Base-by-base conservation (phyloP, 129 eudicot species). In the Cynara cardunculus region DNA sequence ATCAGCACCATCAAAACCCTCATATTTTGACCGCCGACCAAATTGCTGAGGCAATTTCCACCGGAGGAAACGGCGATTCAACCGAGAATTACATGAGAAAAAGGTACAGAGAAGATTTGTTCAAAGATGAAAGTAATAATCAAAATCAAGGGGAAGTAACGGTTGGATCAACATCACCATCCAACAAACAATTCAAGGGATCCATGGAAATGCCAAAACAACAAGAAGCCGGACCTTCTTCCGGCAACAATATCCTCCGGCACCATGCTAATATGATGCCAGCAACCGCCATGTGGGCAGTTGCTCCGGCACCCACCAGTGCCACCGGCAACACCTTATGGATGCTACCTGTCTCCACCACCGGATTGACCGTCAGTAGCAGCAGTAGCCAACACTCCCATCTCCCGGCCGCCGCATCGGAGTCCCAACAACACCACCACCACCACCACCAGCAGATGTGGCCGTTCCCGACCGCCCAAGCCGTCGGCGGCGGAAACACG, bases 211-310 rank as follows among this genome's bases (percentile, higher is more conserved):
- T 81, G 73, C 78, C 78, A 13, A 87, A 88, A 31, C 86, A 84
- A n/a, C 85, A 86, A 70, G 90, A 82, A 18, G 85, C 87, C n/a
- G 89, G 88, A 32, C 67, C 85, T 8, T 86, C 90, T 9, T 81
- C 90, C n/a, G 71, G 75, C 6, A 83, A 22, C 46, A 83, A 30
- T 77, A 77, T 83, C 2, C 62, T 82, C 32, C 83, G 82, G 35
- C 78, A 87, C 25, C 90, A 88, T 75, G 22, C 74, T 7, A 82
- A 69, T 31, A 88, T 90, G 90, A 71, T 88, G 83, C 89, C 92
- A 7, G 85, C 89, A 2, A 78, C 90, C 26, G 95, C 92, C 11
- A 88, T 90, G 92, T 90, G 95, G 95, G 95, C 95, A 21, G 92
- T 90, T 65, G 90, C 90, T 25, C 91, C 90, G 1, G 85, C 90